These are phyloP conservation scores for Emmonsia crescens DNA, from an alignment of 2,329 filamentous ascomycete species.

Conservation along the genomic window DNA sequence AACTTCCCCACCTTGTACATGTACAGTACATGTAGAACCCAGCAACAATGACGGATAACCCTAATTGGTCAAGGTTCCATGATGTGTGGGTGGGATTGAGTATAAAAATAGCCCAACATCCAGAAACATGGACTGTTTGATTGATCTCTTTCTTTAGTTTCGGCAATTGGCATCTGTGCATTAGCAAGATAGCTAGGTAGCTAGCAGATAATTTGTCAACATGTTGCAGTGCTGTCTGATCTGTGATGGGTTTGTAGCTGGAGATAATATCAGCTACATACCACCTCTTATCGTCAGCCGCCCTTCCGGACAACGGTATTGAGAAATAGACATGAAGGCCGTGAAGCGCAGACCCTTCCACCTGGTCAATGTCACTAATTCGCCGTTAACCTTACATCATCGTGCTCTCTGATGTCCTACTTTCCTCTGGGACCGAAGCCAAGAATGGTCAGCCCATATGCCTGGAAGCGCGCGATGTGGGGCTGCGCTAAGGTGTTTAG, in stretches of 20 bases:
- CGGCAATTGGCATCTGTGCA: neutral
- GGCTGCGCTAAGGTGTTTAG: neutral
- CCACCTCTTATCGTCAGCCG: no score
- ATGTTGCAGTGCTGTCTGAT: neutral
- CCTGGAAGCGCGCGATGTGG: neutral
- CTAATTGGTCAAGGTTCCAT: neutral
- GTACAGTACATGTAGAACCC: neutral
- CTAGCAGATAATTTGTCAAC: conserved; percentile 1
- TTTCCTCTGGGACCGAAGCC: neutral
- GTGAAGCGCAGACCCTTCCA: neutral
- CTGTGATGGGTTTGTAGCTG: neutral
- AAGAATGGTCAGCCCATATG: neutral
- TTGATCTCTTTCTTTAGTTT: neutral
- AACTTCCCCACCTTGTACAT: neutral
- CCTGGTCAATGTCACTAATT: neutral
- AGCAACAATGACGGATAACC: neutral
- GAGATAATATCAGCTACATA: neutral
- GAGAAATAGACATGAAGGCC: neutral
- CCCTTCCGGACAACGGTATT: no score
- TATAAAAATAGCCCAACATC: neutral
- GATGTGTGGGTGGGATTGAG: neutral
- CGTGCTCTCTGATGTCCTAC: neutral
- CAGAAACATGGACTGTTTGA: neutral
- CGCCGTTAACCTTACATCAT: neutral
- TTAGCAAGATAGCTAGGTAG: neutral